A percentile compares a stretch with the other conserved stretches of the same genome.
Evolutionary conservation across 176 grass and related monocot genomes (phyloP).

Genomic region (Pontederia paniculata): DNA sequence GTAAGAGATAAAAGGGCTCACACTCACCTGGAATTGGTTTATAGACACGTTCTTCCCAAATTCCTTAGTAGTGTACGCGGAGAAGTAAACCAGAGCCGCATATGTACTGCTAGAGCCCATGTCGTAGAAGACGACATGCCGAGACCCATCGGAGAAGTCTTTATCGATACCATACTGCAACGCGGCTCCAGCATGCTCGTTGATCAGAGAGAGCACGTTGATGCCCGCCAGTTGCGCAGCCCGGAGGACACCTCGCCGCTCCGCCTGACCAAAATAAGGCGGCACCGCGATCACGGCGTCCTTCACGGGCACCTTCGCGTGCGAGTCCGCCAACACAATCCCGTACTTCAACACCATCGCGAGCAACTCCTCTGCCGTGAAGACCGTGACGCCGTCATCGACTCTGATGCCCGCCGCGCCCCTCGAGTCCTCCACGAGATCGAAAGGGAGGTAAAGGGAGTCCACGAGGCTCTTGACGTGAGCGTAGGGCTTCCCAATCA

Average conservation of each 20-base stretch:
- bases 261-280: slow-evolving; percentile 67
- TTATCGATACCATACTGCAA: slow-evolving; percentile 96
- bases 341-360: slow-evolving; percentile 77
- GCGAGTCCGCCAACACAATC: slow-evolving; percentile 46
- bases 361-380: slow-evolving; percentile 63
- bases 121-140: slow-evolving; percentile 78
- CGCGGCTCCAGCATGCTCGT: slow-evolving; percentile 79
- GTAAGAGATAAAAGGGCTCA: slow-evolving; percentile 19
- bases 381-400: slow-evolving; percentile 60
- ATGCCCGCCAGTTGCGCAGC: slow-evolving; percentile 74
- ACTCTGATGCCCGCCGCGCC: slow-evolving; percentile 46
- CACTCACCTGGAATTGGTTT: slow-evolving; percentile 86
- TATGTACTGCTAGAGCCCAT: slow-evolving; percentile 87
- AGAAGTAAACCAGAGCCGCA: slow-evolving; percentile 77
- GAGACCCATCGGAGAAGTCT: slow-evolving; percentile 62
- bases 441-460: slow-evolving; percentile 74
- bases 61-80: slow-evolving; percentile 72
- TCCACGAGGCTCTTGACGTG: slow-evolving; percentile 34
- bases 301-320: slow-evolving; percentile 51
- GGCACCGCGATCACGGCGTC: slow-evolving; percentile 75
- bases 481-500: slow-evolving; percentile 60
- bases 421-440: slow-evolving; percentile 69
- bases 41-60: slow-evolving; percentile 64
- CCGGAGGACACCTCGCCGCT: slow-evolving; percentile 60
- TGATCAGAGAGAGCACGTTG: slow-evolving; percentile 65